These are phyloP conservation scores for Ensete glaucum DNA, from an alignment of 176 grass and related monocot species.

Conservation along the genomic window DNA sequence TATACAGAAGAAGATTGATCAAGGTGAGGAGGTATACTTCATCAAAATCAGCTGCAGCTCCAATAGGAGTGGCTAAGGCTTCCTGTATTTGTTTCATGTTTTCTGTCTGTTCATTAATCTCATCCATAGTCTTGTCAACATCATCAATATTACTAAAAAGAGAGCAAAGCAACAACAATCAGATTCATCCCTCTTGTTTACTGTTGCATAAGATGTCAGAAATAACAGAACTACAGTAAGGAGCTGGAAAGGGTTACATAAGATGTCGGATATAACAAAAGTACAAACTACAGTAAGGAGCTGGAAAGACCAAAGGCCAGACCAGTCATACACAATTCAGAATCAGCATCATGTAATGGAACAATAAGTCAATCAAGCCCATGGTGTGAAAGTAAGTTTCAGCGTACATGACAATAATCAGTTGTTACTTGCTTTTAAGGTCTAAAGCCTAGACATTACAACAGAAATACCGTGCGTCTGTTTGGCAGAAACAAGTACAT, in stretches of 20 bases:
- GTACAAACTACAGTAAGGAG: too few species aligned
- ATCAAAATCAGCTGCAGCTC: constrained; percentile 68
- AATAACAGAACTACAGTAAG: neutral
- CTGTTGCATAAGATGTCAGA: neutral
- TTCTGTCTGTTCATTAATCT: constrained; percentile 80
- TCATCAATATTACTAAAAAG: constrained; percentile 67
- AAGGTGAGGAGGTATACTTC: constrained; percentile 33
- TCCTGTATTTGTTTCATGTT: constrained; percentile 95
- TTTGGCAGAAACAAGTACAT: neutral
- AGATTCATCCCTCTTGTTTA: neutral
- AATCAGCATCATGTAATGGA: neutral
- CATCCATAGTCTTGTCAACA: constrained; percentile 79
- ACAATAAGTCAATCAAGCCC: neutral
- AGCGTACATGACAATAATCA: neutral
- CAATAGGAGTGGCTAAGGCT: constrained; percentile 65
- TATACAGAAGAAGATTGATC: neutral
- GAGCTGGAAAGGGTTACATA: neutral
- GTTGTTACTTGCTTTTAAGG: neutral
- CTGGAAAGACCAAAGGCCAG: too few species aligned
- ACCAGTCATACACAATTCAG: neutral
- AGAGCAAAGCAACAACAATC: neutral
- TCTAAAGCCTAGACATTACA: neutral
- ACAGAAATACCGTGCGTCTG: neutral
- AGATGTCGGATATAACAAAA: neutral
- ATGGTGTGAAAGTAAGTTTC: neutral